Base-by-base conservation (phyloP, 257 asterid species). In the Ligustrum vulgare region DNA sequence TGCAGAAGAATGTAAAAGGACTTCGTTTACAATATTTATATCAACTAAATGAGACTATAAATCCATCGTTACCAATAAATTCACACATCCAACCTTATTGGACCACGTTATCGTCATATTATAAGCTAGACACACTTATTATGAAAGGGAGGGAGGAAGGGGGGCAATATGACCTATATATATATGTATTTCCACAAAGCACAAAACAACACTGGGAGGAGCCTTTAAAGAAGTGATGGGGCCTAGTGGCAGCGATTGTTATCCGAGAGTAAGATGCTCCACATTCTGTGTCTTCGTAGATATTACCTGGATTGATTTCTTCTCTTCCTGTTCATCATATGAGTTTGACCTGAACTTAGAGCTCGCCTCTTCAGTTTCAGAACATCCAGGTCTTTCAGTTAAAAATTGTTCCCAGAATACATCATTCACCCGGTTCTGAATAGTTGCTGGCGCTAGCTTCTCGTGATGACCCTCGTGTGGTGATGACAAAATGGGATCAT, bases 381-480 rank as follows among this genome's bases (percentile, higher is more conserved):
- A 77, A 80, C 89, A 88, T 41, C 97, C 98, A 1, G 98, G 97
- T 67, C 94, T 80, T 82, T 92, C 98, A 0, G 98, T 94, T 49
- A 94, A 81, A 80, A 92, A 94, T 77, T 91, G 97, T 75, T 94
- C 98, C 98, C 98, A 94, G 81, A 94, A 94, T 31, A 86, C 89
- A 84, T 94, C 98, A 74, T 94, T 94, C 74, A 90, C 97, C 67
- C 88, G 85, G 67, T 77, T 81, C 66, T 78, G 88, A 70, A 73
- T 79, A 20, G 81, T 72, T 69, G 84, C 76, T 49, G 86, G 82
- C 43, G 33, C 90, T 75, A 80, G 86, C 78, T 86, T 84, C 76
- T 80, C 79, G n/a, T 36, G 73, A 32, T 47, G 49, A 9, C 12
- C 81, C 68, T 83, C 82, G 2, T 76, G 77, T 0, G 87, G 80